phyloP scores from a whole-genome alignment of 75 land plant genomes.

The Pinus tabuliformis region DNA sequence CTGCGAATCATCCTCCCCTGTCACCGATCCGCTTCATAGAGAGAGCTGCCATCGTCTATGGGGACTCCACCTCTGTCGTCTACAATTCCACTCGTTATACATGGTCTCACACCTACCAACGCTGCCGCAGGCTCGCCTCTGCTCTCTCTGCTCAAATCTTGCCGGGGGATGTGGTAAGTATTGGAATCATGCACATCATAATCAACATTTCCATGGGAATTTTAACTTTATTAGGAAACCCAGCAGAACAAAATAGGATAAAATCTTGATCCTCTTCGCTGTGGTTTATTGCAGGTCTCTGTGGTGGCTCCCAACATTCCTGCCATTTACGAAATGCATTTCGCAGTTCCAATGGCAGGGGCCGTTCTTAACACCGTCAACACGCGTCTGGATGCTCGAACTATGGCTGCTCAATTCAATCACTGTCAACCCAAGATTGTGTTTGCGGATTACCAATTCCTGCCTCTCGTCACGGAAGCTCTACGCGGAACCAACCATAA shows the following conservation, averaged over 20 bases:
- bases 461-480: too few species aligned
- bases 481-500: too few species aligned
- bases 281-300: slow-evolving; percentile 36
- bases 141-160: slow-evolving; percentile 10
- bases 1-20: slow-evolving; percentile 56
- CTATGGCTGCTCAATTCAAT: too few species aligned
- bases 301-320: slow-evolving; percentile 22
- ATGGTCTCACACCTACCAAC: slow-evolving; percentile 58
- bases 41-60: too few species aligned
- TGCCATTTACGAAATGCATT: too few species aligned
- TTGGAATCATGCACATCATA: neutral
- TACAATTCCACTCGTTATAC: slow-evolving; percentile 52
- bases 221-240: neutral
- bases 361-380: too few species aligned
- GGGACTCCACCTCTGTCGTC: slow-evolving; percentile 26
- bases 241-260: neutral
- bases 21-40: slow-evolving; percentile 61
- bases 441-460: too few species aligned
- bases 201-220: too few species aligned
- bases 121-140: too few species aligned
- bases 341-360: too few species aligned
- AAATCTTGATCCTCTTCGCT: neutral
- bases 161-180: slow-evolving; percentile 48
- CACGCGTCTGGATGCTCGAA: too few species aligned
- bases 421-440: too few species aligned